Evolutionary conservation across 495 filamentous ascomycete genomes (phyloP), one percentile per base, ranked within the genome.

Genomic region (Acidiella bohemica): DNA sequence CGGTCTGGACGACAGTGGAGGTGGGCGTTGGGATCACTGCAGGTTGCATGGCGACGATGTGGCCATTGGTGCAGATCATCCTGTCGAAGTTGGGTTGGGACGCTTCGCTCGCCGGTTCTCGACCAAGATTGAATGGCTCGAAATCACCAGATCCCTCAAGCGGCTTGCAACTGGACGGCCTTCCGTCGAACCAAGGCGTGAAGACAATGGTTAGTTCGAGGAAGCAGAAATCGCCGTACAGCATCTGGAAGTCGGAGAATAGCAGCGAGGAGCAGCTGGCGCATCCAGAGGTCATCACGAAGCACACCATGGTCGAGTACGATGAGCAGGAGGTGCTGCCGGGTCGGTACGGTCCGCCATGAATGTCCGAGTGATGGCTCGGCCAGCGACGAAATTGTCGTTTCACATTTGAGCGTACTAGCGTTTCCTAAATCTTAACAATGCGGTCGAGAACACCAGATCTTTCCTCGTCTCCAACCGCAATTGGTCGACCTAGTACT

Each of bases 1-100:
- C 55, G 0, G 62, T 64, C 40, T 64, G 59, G 61, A 56, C 57
- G 2, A 62, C 60, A 0, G 41, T 60, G 6, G 64, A 67, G 48
- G 50, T 53, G 20, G 61, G 57, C 0, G 44, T 67, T 10, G 64
- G 57, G n/a, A 50, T 67, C 1, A 51, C 51, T 12, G 61, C 62
- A 1, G 57, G 61, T 3, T 57, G 57, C 19, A 38, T 62, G 14
- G 64, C 62, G 8, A 67, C 61, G 3, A 44, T 67, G 1, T 57
- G 59, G 0, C 62, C 64, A 3, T 51, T 67, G 7, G 17, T 53
- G 20, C 30, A 24, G 17, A 30, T 36, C 14, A 27, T 27, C n/a
- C 7, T 7, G n/a, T 7, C 25, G 7, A 27, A 27, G 25, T 27
- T 27, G 7, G 25, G 25, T 7, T 7, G 7, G 7, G 25, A 7